Evolutionary conservation across 495 filamentous ascomycete species (phyloP).

Genomic region (Apiosordaria backusii): DNA sequence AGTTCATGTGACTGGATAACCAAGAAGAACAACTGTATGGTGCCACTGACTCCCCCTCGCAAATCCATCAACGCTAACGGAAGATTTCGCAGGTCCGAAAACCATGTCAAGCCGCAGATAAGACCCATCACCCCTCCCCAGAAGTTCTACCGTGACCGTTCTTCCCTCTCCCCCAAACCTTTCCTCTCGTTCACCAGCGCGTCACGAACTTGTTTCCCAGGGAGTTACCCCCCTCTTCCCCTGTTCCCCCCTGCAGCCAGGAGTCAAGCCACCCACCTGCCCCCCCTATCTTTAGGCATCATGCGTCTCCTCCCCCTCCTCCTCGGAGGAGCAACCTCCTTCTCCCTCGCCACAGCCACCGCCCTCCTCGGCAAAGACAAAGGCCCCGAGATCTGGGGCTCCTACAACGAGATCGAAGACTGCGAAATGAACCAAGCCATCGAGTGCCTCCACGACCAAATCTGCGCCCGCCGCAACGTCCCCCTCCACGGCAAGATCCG

Average conservation of each 20-base stretch:
- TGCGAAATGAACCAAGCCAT: conserved; percentile 24
- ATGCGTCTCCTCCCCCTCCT: neutral
- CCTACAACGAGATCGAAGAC: conserved; percentile 20
- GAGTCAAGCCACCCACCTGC: neutral
- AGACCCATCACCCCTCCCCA: neutral
- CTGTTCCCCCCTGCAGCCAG: neutral
- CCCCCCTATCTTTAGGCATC: too few relatives aligned
- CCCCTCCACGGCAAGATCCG: conserved; percentile 16
- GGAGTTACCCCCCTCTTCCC: neutral
- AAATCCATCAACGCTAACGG: neutral
- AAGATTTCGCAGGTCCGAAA: neutral
- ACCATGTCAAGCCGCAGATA: neutral
- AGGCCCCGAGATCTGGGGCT: conserved; percentile 18
- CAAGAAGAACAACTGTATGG: neutral
- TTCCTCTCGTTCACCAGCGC: neutral
- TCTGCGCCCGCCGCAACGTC: conserved; percentile 14
- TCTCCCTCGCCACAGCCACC: neutral
- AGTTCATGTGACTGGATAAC: neutral
- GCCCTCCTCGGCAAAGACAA: neutral
- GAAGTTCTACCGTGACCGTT: neutral
- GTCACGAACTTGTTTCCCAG: neutral
- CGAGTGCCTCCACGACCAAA: conserved; percentile 16
- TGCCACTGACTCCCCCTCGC: neutral
- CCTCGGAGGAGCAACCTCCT: neutral
- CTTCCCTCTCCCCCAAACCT: neutral